Percentiles rank a stretch among this genome's conserved stretches.
phyloP scores from a whole-genome alignment of 1,139 yeast genomes.

The Wickerhamomyces sp. region DNA sequence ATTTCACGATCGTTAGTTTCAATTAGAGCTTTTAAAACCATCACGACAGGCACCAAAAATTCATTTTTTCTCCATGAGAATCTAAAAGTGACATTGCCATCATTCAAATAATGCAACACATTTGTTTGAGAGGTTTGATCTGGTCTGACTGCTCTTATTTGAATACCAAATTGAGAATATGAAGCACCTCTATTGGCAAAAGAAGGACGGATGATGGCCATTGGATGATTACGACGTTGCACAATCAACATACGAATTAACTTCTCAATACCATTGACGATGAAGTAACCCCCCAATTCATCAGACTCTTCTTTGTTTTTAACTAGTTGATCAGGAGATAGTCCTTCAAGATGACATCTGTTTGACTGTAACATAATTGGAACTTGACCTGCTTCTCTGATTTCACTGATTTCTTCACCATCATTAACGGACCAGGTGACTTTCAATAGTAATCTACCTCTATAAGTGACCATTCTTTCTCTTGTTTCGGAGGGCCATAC shows the following conservation, averaged over 20 bases:
- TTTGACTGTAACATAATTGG: slow-evolving; percentile 90
- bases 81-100: slow-evolving; percentile 94
- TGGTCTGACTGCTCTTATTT: slow-evolving; percentile 89
- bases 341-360: slow-evolving; percentile 82
- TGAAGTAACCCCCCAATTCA: slow-evolving; percentile 94
- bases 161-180: slow-evolving; percentile 88
- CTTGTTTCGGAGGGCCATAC: slow-evolving; percentile 88
- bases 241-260: slow-evolving; percentile 95
- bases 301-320: slow-evolving; percentile 84
- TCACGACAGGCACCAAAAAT: slow-evolving; percentile 86
- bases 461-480: slow-evolving; percentile 78
- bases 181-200: slow-evolving; percentile 92
- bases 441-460: slow-evolving; percentile 70
- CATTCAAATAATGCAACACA: slow-evolving; percentile 89
- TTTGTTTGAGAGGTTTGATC: slow-evolving; percentile 98
- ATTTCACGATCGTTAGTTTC: slow-evolving; percentile 94
- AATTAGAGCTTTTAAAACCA: slow-evolving; percentile 84
- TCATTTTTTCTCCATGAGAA: slow-evolving; percentile 97
- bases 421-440: slow-evolving; percentile 84
- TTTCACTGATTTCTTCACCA: slow-evolving; percentile 74
- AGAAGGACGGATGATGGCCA: slow-evolving; percentile 95
- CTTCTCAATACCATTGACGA: slow-evolving; percentile 96
- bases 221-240: slow-evolving; percentile 95
- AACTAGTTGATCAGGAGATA: slow-evolving; percentile 81
- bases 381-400: slow-evolving; percentile 86